phyloP scores from a whole-genome alignment of 169 alveolate species.

The Eimeria falciformis region DNA sequence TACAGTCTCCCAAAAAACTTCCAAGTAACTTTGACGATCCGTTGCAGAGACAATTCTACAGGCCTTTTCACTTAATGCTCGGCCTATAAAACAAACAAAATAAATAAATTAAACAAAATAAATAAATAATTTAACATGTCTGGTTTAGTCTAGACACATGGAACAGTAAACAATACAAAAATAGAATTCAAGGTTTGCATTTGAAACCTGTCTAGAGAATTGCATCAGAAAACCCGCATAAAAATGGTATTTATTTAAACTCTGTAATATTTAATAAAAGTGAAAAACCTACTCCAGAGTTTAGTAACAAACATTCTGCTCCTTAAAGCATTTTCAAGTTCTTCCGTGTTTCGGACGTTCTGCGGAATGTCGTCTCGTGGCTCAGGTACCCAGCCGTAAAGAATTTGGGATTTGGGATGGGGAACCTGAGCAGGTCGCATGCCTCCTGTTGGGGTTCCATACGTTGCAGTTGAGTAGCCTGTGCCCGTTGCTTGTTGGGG shows the following conservation, averaged over 20 bases:
- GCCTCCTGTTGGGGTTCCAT: too few relatives aligned
- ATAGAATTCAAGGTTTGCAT: too few relatives aligned
- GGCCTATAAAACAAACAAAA: background rate
- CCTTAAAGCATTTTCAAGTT: constrained; percentile 1
- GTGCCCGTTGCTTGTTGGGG: background rate
- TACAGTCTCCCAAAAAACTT: background rate
- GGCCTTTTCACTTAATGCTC: background rate
- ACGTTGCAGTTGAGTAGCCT: background rate
- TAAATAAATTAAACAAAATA: background rate
- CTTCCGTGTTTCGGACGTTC: background rate
- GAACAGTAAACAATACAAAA: background rate
- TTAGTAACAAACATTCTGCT: background rate
- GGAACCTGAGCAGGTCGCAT: background rate
- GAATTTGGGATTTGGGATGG: background rate
- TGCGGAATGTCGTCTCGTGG: background rate
- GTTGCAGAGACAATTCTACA: background rate
- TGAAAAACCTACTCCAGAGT: background rate
- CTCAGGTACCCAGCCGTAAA: constrained; percentile 20
- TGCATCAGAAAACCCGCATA: too few relatives aligned
- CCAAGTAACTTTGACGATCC: background rate
- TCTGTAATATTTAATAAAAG: background rate
- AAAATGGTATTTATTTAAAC: too few relatives aligned
- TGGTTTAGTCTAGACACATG: background rate
- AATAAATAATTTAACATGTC: too few relatives aligned
- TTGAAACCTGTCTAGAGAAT: too few relatives aligned